These are phyloP conservation scores for Aurifilum marmelostoma DNA, from an alignment of 2,329 filamentous ascomycete genomes.

Conservation along the genomic window DNA sequence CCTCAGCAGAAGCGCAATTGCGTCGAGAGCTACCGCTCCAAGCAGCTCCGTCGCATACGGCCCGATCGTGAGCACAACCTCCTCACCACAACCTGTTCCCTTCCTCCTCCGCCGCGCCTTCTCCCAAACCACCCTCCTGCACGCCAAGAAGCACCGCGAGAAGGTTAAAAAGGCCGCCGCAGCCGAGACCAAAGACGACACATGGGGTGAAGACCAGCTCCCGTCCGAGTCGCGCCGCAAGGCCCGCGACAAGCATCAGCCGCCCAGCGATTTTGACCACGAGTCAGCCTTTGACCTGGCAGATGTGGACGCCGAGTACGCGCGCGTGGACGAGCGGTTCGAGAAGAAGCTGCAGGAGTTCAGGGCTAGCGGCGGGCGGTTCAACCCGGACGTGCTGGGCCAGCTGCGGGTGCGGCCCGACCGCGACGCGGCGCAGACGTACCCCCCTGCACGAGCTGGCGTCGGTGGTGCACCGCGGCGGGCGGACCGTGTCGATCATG, in stretches of 20 bases:
- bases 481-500: conserved; percentile 43
- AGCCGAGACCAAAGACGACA: conserved; percentile 8
- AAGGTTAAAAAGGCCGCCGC: conserved; percentile 21
- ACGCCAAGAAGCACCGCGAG: conserved; percentile 22
- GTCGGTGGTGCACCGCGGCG: conserved; percentile 54
- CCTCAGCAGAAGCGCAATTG: conserved; percentile 5
- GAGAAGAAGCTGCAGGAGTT: conserved; percentile 46
- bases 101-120: conserved; percentile 12
- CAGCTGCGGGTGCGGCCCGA: conserved; percentile 46
- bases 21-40: conserved; percentile 8
- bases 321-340: conserved; percentile 41
- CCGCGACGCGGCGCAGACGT: conserved; percentile 39
- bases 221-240: conserved; percentile 22
- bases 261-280: conserved; percentile 27
- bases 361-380: conserved; percentile 49
- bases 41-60: conserved; percentile 8
- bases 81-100: neutral
- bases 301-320: conserved; percentile 35
- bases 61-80: conserved; percentile 1
- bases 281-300: conserved; percentile 39
- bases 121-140: conserved; percentile 22
- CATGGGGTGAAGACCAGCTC: conserved; percentile 13
- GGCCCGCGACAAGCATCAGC: conserved; percentile 23
- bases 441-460: conserved; percentile 60
- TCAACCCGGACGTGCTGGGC: conserved; percentile 55